Evolutionary conservation across 1,139 yeast genomes (phyloP), one percentile per base, ranked within the genome.

Genomic region (Torulaspora globosa): DNA sequence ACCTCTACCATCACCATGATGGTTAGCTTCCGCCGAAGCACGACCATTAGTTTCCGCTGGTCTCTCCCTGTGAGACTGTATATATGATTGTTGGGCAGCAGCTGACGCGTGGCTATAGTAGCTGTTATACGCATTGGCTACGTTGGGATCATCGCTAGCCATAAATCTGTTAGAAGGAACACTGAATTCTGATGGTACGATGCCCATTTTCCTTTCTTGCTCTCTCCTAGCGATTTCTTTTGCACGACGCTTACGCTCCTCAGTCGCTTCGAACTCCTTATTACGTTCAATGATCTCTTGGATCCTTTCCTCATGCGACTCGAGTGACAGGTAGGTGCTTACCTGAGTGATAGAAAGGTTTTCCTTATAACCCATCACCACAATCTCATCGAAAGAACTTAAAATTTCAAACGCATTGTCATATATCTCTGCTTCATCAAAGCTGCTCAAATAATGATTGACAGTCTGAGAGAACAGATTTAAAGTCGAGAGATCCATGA

Each of bases 201-300:
- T 51, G 24, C 66, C 66, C 43, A 69, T 70, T 56, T 82, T 80
- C 57, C 79, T 78, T 49, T 84, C 83, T 68, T 82, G 78, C 66
- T 88, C 96, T 60, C 81, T 83, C 67, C 95, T 80, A 63, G 90
- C 96, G 54, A 94, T 84, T 68, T 92, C 97, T 69, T 85, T 87
- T 40, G 97, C 98, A 66, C 88, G 83, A 69, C 95, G 85, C 72
- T 90, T 92, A 69, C 97, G 84, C 69, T 92, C 97, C 69, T 92
- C 98, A 43, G 89, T 84, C 36, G 98, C 98, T 69, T 92, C 98
- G 63, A 88, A 74, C 70, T 92, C 98, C 71, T 92, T 94, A 71
- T 92, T 92, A 66, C 95, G 82, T 69, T 92, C 97, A 60, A 94
- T 92, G 64, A 92, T 90, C 67, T 94, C 97, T 72, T 92, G 97